A percentile compares a stretch with the other conserved stretches of the same genome.
These are phyloP conservation scores for Biscogniauxia mediterranea DNA, from an alignment of 2,329 filamentous ascomycete genomes.

Conservation along the genomic window DNA sequence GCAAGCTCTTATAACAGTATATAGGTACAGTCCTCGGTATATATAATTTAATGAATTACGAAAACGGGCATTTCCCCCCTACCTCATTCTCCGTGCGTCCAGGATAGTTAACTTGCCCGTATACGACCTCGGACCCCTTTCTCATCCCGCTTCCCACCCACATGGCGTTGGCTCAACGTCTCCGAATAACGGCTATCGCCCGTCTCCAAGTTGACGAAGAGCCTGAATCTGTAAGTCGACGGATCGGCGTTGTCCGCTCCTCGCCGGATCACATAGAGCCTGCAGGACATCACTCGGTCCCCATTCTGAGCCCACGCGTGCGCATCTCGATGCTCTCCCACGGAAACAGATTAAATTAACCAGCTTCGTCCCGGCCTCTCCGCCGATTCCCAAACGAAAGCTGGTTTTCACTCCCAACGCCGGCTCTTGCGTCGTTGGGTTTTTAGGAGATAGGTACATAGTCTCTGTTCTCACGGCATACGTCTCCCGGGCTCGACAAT, in stretches of 20 bases:
- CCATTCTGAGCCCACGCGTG: slow-evolving; percentile 12
- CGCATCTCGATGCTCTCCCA: slow-evolving; percentile 13
- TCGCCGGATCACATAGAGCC: slow-evolving; percentile 9
- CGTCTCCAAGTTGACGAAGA: slow-evolving; percentile 16
- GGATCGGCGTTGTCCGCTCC: slow-evolving; percentile 7
- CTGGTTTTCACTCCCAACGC: slow-evolving; percentile 33
- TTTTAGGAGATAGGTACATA: slow-evolving; percentile 45
- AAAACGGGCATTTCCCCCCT: background rate
- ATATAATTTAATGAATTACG: background rate
- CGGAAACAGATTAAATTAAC: background rate
- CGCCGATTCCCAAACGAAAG: background rate
- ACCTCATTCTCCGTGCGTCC: background rate
- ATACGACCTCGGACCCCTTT: slow-evolving; percentile 15
- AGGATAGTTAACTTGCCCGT: slow-evolving; percentile 13
- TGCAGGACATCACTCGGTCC: slow-evolving; percentile 12
- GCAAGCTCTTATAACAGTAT: too few species aligned
- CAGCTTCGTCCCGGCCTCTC: background rate
- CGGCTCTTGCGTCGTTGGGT: slow-evolving; percentile 45
- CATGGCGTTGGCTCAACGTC: slow-evolving; percentile 13
- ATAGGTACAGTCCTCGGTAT: background rate
- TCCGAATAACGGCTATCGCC: slow-evolving; percentile 10
- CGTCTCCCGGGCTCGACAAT: slow-evolving; percentile 29
- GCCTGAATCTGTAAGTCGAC: slow-evolving; percentile 12
- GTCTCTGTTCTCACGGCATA: slow-evolving; percentile 40
- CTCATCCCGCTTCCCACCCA: slow-evolving; percentile 17